phyloP scores from a whole-genome alignment of 345 rosid genomes.

The Arabidopsis suecica region DNA sequence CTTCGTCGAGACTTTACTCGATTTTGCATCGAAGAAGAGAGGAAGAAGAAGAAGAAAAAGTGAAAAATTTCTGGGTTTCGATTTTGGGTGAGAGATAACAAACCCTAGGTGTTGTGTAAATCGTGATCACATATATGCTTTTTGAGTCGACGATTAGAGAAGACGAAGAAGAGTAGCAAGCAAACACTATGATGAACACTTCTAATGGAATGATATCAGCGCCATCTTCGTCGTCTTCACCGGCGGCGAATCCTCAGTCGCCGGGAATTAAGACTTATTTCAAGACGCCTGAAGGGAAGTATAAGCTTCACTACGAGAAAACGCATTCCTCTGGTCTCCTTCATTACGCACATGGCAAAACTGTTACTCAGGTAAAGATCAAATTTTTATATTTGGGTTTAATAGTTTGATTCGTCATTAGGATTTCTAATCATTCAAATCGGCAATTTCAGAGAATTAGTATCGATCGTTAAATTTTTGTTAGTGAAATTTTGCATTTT shows the following conservation, averaged over 20 bases:
- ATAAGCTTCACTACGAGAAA: constrained; percentile 96
- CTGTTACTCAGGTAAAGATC: constrained; percentile 83
- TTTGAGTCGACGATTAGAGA: constrained; percentile 43
- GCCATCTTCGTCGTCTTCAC: constrained; percentile 65
- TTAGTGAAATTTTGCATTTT: constrained; percentile 3
- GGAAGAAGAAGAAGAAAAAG: background rate
- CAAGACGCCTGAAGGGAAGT: constrained; percentile 97
- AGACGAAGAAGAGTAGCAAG: constrained; percentile 24
- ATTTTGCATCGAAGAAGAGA: constrained; percentile 26
- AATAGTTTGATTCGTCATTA: constrained; percentile 1
- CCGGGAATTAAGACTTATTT: constrained; percentile 97
- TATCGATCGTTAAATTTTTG: background rate
- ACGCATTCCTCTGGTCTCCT: constrained; percentile 93
- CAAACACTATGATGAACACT: constrained; percentile 65
- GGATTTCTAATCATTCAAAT: background rate
- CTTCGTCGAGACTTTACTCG: constrained; percentile 15
- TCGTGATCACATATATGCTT: constrained; percentile 66
- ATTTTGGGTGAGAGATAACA: constrained; percentile 19
- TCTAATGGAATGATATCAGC: constrained; percentile 91
- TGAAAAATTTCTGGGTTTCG: background rate
- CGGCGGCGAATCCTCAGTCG: constrained; percentile 78
- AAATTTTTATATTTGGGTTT: background rate
- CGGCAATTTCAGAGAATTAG: background rate
- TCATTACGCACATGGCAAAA: constrained; percentile 96
- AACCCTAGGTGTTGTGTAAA: constrained; percentile 52